Evolutionary conservation across 495 filamentous ascomycete species (phyloP).

Genomic region (Bacidia rubella): DNA sequence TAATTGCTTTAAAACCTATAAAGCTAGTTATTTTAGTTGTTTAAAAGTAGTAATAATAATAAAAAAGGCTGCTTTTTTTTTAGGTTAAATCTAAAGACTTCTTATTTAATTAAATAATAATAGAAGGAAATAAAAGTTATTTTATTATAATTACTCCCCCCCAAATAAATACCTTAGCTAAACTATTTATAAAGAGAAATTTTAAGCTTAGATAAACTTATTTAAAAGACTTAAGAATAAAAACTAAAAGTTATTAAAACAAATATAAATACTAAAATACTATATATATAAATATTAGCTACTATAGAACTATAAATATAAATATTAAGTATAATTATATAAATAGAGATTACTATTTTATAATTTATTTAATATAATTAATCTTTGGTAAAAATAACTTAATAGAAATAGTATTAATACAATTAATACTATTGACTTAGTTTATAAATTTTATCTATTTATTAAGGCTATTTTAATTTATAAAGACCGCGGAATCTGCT

Average conservation of each 20-base stretch:
- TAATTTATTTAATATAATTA: background rate
- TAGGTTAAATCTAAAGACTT: background rate
- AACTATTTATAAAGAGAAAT: too few species aligned
- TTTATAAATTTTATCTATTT: background rate
- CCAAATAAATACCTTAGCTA: too few species aligned
- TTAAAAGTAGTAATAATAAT: background rate
- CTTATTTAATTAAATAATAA: background rate
- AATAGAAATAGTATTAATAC: background rate
- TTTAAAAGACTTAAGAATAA: too few species aligned
- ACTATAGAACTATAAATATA: background rate
- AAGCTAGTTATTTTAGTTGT: background rate
- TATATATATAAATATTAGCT: background rate
- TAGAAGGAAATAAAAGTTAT: background rate
- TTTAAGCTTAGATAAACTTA: too few species aligned
- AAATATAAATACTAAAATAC: background rate
- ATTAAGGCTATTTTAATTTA: slow-evolving; percentile 1
- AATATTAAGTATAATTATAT: slow-evolving; percentile 1
- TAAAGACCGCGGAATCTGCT: background rate
- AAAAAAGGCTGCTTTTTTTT: background rate
- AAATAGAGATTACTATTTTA: background rate
- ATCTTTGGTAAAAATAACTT: too few species aligned
- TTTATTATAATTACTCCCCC: background rate
- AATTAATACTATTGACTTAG: background rate
- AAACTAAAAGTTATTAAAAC: background rate
- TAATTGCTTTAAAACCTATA: slow-evolving; percentile 1